Conservation (phyloP, 257 asterid species). For the Rauvolfia tetraphylla region DNA sequence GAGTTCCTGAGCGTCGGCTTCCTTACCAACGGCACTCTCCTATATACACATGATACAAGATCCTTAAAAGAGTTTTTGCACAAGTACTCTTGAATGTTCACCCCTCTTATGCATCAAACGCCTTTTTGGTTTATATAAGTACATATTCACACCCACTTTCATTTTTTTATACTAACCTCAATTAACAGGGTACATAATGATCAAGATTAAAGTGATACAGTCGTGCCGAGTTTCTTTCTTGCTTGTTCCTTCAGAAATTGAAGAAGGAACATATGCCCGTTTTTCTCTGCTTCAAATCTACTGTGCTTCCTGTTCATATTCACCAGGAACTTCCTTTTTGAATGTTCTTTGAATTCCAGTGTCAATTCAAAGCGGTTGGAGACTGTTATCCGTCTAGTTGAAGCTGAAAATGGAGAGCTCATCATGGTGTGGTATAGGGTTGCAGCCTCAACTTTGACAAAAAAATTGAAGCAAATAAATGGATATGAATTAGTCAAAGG, state of each 20-base stretch:
- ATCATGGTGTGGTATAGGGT: too few species aligned
- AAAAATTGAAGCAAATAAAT: too few species aligned
- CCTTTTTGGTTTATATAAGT: neutral
- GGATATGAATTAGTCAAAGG: too few species aligned
- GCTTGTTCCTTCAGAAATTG: neutral
- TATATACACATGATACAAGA: neutral
- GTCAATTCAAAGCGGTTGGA: too few species aligned
- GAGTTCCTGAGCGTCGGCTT: slow-evolving; percentile 53
- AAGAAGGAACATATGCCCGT: too few species aligned
- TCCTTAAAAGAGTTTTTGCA: neutral
- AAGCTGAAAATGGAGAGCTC: too few species aligned
- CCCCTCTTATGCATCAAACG: neutral
- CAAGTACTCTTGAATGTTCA: neutral
- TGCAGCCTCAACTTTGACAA: too few species aligned
- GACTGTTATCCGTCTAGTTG: too few species aligned
- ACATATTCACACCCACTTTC: too few species aligned
- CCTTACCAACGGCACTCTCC: slow-evolving; percentile 48
- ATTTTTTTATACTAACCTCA: neutral
- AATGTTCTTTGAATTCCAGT: too few species aligned
- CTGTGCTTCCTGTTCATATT: neutral
- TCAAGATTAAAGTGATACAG: neutral
- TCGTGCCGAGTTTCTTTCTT: neutral
- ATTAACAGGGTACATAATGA: neutral
- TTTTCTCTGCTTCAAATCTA: neutral
- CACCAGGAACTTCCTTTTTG: neutral